Base-by-base conservation (phyloP, 1,139 yeast genomes). In the Debaryomycetaceae sp. region DNA sequence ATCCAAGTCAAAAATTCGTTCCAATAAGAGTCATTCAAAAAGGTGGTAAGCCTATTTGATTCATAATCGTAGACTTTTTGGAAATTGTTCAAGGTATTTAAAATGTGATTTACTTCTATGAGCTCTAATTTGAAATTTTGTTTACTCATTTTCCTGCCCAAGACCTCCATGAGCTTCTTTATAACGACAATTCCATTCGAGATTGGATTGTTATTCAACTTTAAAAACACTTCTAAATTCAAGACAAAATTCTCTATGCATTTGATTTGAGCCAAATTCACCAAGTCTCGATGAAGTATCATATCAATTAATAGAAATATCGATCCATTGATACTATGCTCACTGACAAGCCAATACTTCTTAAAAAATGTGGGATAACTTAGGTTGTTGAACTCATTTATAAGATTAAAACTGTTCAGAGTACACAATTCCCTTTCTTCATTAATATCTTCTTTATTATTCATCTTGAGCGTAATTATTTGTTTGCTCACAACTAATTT, bases 331-430 rank as follows among this genome's bases (percentile, higher is more conserved):
- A 48, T 37, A 17, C 39, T 33, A 35, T 48, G 49, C 14, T 50
- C 46, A 33, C 40, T 37, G 2, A 37, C 44, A 7, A 48, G 8
- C 54, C 54, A 50, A 36, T 39, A 48, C 35, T 46, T 48, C 29
- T 42, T 42, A 22, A 31, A 48, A 34, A 36, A 48, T 6, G 14
- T 22, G 6, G 53, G 52, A 31, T 41, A 33, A 11, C 30, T 34
- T 5, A 19, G 29, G 31, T 47, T 35, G 31, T 35, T 43, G 36
- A 50, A 44, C 17, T 31, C 13, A 6, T 44, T 35, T 2, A 50
- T 17, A n/a, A 50, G 17, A 6, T 31, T 35, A 3, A 30, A 11
- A 14, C 49, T 38, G 5, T 15, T 5, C 1, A 35, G 22, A 3
- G 30, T 15, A 33, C 53, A 45, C 6, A 33, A 30, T 14, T 41